These are phyloP conservation scores for Stephania yunnanensis DNA, from an alignment of 164 flowering plant species.

Conservation along the genomic window DNA sequence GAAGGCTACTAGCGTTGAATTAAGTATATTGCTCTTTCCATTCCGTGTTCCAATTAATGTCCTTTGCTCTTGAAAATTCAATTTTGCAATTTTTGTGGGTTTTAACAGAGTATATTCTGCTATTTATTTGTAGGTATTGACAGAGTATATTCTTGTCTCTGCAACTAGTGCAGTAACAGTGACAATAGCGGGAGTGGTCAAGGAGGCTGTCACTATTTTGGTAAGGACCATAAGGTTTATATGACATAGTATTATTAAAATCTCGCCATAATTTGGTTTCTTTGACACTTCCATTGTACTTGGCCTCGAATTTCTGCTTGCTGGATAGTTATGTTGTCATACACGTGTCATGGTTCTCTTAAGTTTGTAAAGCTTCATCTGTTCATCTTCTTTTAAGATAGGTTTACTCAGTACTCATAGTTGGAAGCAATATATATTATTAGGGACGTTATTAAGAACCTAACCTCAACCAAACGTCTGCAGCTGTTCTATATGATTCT, in stretches of 20 bases:
- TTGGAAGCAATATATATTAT: not conserved
- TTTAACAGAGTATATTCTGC: conserved; percentile 74
- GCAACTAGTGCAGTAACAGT: conserved; percentile 98
- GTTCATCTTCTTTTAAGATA: not conserved
- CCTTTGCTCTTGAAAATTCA: not conserved
- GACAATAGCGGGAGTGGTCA: conserved; percentile 94
- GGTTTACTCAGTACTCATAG: not conserved
- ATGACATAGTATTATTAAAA: not conserved
- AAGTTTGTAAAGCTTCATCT: not conserved
- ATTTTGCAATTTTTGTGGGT: conserved; percentile 48
- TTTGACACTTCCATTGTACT: not conserved
- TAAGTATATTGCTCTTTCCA: not conserved
- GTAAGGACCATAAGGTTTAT: conserved; percentile 36
- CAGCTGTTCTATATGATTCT: not conserved
- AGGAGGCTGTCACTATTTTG: conserved; percentile 96
- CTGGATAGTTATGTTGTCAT: not conserved
- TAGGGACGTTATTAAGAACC: not conserved
- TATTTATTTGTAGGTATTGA: conserved; percentile 65
- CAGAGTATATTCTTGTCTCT: conserved; percentile 85
- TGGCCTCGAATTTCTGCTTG: conserved; percentile 8
- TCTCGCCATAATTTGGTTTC: not conserved
- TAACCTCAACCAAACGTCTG: not conserved
- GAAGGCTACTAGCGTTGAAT: not conserved
- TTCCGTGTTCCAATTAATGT: not conserved
- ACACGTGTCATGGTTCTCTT: not conserved